phyloP scores from a whole-genome alignment of 306 rosid genomes.

The Leucaena leucocephala region DNA sequence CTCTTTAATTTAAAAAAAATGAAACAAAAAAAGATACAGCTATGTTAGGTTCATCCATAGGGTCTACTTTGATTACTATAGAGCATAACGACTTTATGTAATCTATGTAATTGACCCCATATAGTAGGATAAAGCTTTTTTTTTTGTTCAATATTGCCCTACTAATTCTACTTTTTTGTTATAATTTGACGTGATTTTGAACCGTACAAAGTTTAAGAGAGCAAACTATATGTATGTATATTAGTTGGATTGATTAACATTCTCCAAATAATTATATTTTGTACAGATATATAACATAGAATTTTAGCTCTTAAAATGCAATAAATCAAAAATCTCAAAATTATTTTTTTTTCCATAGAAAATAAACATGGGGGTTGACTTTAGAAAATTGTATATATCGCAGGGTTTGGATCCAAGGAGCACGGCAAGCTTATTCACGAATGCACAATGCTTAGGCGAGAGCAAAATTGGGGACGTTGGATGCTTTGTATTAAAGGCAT shows the following conservation, averaged over 20 bases:
- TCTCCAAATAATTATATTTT: not conserved
- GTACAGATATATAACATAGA: not conserved
- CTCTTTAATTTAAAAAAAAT: too few relatives aligned
- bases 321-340: not conserved
- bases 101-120: too few relatives aligned
- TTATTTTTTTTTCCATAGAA: not conserved
- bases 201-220: not conserved
- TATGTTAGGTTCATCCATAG: not conserved
- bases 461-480: conserved; percentile 73
- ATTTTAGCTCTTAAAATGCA: not conserved
- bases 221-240: too few relatives aligned
- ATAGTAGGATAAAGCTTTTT: not conserved
- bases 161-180: not conserved
- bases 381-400: not conserved
- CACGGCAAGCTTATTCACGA: conserved; percentile 81
- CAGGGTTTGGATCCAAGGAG: conserved; percentile 94
- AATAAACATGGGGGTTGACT: not conserved
- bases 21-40: not conserved
- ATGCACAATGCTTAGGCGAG: conserved; percentile 93
- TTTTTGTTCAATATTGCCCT: not conserved
- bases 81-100: too few relatives aligned
- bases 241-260: not conserved
- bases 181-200: not conserved
- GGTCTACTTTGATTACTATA: too few relatives aligned
- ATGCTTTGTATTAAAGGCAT: conserved; percentile 84